Evolutionary conservation across 257 asterid genomes (phyloP), one percentile per base, ranked within the genome.

Genomic region (Eustoma russellianum): DNA sequence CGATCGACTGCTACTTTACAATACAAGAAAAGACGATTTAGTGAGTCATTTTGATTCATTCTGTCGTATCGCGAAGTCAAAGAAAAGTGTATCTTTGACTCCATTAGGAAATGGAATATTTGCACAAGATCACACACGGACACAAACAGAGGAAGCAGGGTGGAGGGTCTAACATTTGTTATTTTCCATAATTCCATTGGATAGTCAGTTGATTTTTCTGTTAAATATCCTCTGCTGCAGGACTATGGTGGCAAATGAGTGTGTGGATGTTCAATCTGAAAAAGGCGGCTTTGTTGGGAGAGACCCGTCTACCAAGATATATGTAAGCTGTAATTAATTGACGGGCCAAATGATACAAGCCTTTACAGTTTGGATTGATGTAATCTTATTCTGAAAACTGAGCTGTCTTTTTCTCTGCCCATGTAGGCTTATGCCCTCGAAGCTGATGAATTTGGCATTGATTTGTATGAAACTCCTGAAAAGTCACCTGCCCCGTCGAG

Each of bases 361-460:
- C 17, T 57, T 34, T 38, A 43, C 46, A 12, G 16, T 43, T 14
- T 13, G 28, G 9, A 15, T 28, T 47, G 33, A 33, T 24, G 30
- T 24, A 24, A 24, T 24, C 30, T 24, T 24, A 14, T 19, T 17
- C 24, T 5, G 10, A 24, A 24, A 11, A 43, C n/a, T 33, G 48
- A 30, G 35, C 28, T 46, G 9, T 41, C 12, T 38, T 8, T 2
- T 11, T 38, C 43, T 63, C 16, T 14, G 45, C 60, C 57, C 61
- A 38, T 76, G 83, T 78, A 92, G 97, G 72, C 78, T 68, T 95
- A 88, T 48, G 97, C 85, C 55, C 63, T 65, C 33, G 99, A 88
- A n/a, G 83, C 86, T 90, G 94, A 88, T 69, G 94, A 82, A 63
- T 92, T 92, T 73, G 99, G 99, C 38, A 77, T 70, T 75, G 99